Evolutionary conservation across 2,329 filamentous ascomycete species (phyloP).

Genomic region (Tolypocladium tundrense): DNA sequence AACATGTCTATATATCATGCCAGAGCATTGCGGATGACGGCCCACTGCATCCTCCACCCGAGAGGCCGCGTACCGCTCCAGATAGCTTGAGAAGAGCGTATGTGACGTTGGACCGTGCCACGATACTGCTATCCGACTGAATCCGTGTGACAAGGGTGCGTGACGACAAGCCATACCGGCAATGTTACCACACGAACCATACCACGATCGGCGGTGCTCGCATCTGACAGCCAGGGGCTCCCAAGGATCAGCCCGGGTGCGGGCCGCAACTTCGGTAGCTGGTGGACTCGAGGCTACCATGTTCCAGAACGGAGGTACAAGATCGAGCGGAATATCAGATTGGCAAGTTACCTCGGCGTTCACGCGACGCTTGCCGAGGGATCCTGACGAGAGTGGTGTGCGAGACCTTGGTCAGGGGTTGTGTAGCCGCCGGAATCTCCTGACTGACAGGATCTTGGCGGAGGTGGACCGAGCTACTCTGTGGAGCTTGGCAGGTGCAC

Average conservation of each 20-base stretch:
- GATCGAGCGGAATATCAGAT: neutral
- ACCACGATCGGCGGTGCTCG: neutral
- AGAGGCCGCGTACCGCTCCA: neutral
- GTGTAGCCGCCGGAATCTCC: neutral
- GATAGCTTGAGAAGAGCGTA: neutral
- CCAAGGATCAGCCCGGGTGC: neutral
- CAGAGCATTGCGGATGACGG: neutral
- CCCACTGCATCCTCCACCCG: neutral
- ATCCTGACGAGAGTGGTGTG: neutral
- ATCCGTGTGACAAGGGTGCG: neutral
- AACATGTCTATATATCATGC: neutral
- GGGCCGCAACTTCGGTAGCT: neutral
- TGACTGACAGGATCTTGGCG: neutral
- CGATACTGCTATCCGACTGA: neutral
- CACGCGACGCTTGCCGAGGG: neutral
- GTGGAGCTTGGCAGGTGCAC: neutral
- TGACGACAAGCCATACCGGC: neutral
- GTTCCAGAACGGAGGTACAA: neutral
- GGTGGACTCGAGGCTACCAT: neutral
- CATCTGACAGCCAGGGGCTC: neutral
- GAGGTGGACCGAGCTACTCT: neutral
- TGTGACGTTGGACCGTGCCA: neutral
- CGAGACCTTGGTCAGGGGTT: neutral
- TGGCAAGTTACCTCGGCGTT: neutral
- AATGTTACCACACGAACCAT: neutral